Evolutionary conservation across 2,329 filamentous ascomycete genomes (phyloP).

Genomic region (Fusarium mundagurra): DNA sequence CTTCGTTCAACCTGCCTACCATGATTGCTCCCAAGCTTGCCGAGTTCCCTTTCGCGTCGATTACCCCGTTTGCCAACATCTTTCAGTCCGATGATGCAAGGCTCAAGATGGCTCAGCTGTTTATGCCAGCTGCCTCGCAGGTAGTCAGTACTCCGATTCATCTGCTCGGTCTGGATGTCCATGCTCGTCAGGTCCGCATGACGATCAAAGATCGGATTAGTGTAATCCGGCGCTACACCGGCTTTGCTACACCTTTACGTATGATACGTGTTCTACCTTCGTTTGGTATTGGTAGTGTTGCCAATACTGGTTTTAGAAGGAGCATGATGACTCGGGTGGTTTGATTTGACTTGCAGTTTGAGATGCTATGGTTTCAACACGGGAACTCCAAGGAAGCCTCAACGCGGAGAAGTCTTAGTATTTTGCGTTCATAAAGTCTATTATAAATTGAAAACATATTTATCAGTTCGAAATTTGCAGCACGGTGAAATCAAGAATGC

Average conservation of each 20-base stretch:
- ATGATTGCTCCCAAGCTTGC: conserved; percentile 39
- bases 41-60: conserved; percentile 28
- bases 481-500: rapidly evolving
- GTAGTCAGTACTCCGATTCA: conserved; percentile 40
- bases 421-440: background rate
- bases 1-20: conserved; percentile 40
- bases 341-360: background rate
- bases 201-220: conserved; percentile 31
- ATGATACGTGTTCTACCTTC: conserved; percentile 38
- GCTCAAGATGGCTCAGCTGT: conserved; percentile 36
- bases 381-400: conserved; percentile 23
- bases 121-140: conserved; percentile 39
- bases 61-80: conserved; percentile 28
- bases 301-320: conserved; percentile 38
- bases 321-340: conserved; percentile 29
- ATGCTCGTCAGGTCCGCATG: conserved; percentile 25
- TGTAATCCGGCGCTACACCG: conserved; percentile 15
- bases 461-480: background rate
- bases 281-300: conserved; percentile 37
- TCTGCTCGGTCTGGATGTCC: conserved; percentile 36
- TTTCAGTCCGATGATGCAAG: conserved; percentile 37
- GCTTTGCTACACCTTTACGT: conserved; percentile 36
- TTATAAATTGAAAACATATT: background rate
- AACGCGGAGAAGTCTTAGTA: conserved; percentile 14
- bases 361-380: conserved; percentile 28